Base-by-base conservation (phyloP, 2,329 filamentous ascomycete genomes). In the Arthrobotrys conoides region DNA sequence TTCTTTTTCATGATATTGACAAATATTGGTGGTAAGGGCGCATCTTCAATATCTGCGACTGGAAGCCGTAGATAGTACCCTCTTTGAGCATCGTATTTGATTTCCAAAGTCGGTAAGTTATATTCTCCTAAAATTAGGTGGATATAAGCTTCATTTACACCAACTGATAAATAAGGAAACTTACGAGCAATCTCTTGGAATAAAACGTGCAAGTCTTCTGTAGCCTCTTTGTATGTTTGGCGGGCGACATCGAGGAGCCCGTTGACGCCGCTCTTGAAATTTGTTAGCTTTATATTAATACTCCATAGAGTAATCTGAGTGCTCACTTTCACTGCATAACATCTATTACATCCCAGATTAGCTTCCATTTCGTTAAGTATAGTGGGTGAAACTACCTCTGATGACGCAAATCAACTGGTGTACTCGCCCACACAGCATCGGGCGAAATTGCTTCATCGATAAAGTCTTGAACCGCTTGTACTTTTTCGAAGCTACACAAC, bases 191-290 rank as follows among this genome's bases (percentile, higher is more conserved):
- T 84, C 16, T 90, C 87, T 22, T 89, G 87, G 1, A 95, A 87
- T 83, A 95, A 89, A 65, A 91, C 87, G 81, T 91, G 88, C 3
- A 93, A 89, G 83, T 97, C 93, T 61, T 91, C 89, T 4, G 91
- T 96, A 0, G 92, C 90, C 83, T 98, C 95, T 82, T 96, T 96
- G 85, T 96, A 97, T 0, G 93, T 93, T 82, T 94, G 91, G 4
- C 94, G 89, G 38, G 93, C 93, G 44, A 97, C 92, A 84, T 97
- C 95, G 3, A 98, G 88, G 71, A 97, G 88, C 1, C 93, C 93
- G 81, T 93, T 94, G 49, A 96, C 90, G 0, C 93, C 93, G 55
- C 93, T 90, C 88, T 93, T 81, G 6, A 8, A 27, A 5, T 18
- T 8, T 36, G 44, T 12, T 57, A 80, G 81, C 22, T 22, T 48